Evolutionary conservation across 2,329 filamentous ascomycete species (phyloP), one percentile per base, ranked within the genome.

Genomic region (Dryadomyces quercus-mongolicae): DNA sequence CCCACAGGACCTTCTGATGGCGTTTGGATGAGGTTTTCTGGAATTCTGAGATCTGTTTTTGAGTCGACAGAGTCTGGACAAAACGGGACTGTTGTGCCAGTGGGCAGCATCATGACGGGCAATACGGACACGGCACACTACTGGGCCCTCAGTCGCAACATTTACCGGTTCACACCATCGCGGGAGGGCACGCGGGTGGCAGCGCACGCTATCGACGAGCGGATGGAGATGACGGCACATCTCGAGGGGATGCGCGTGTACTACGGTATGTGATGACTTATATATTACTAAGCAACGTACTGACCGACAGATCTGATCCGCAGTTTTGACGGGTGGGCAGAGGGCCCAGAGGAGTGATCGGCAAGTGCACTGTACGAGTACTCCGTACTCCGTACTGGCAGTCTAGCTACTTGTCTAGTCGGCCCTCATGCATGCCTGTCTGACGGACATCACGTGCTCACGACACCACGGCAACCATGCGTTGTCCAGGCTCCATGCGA

Each of bases 41-140:
- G 61, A 38, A 62, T 60, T 8, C 54, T 62, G 47, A 60, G 59
- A 36, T 54, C 61, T 49, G 61, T 62, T 25, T 65, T 60, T 21
- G 56, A 55, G 20, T 45, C 36, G 15, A 55, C 50, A 9, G 51
- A 43, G 5, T 20, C 49, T 3, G 52, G 52, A 16, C 31, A 25
- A 20, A 46, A 52, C 42, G 16, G 25, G 12, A 55, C 54, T 1
- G 65, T 76, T 2, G 68, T 82, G 4, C 73, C 82, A 0, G 73
- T 79, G 0, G 76, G 77, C 0, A 73, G 72, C 0, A 67, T 75
- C n/a, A 70, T 71, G 65, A 71, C 70, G 3, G 74, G 72, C 2
- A 76, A 75, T 56, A 76, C 74, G 0, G 74, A 76, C 58, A 75
- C 73, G 0, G 61, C 67, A 38, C 73, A 69, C 53, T 77, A 74